A percentile compares a stretch with the other conserved stretches of the same genome.
phyloP scores from a whole-genome alignment of 2,329 filamentous ascomycete species.

The Monosporascus sp. region DNA sequence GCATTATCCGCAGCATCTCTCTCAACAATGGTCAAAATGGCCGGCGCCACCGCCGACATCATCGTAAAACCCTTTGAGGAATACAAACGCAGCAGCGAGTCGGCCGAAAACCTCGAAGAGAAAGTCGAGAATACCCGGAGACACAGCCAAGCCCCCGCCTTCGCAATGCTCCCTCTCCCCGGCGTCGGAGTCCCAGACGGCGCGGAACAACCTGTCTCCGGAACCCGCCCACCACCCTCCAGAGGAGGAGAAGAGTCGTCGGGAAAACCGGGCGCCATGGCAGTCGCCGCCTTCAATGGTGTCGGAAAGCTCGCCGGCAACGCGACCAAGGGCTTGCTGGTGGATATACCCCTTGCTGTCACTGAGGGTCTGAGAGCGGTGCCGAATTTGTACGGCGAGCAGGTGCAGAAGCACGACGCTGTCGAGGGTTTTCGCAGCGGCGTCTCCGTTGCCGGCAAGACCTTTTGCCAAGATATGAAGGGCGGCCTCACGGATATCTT shows the following conservation, averaged over 20 bases:
- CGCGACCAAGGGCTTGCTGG: slow-evolving; percentile 2
- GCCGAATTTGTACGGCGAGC: slow-evolving; percentile 11
- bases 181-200: too few relatives aligned
- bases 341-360: slow-evolving; percentile 12
- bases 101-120: slow-evolving; percentile 4
- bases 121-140: slow-evolving; percentile 1
- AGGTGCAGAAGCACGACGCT: slow-evolving; percentile 5
- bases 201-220: too few relatives aligned
- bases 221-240: too few relatives aligned
- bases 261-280: slow-evolving; percentile 1
- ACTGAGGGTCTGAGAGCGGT: slow-evolving; percentile 14
- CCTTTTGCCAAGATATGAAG: slow-evolving; percentile 8
- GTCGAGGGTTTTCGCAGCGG: slow-evolving; percentile 9
- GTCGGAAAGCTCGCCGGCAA: slow-evolving; percentile 2
- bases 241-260: too few relatives aligned
- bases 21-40: slow-evolving; percentile 7
- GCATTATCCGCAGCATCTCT: slow-evolving; percentile 11
- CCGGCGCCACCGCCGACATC: too few relatives aligned
- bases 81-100: slow-evolving; percentile 6
- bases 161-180: too few relatives aligned
- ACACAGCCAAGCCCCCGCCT: too few relatives aligned
- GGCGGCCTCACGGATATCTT: slow-evolving; percentile 11
- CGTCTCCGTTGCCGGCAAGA: slow-evolving; percentile 9
- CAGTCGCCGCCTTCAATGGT: slow-evolving; percentile 7
- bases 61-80: neutral